Evolutionary conservation across 441 rosid species (phyloP).

Genomic region (Croton setiger): DNA sequence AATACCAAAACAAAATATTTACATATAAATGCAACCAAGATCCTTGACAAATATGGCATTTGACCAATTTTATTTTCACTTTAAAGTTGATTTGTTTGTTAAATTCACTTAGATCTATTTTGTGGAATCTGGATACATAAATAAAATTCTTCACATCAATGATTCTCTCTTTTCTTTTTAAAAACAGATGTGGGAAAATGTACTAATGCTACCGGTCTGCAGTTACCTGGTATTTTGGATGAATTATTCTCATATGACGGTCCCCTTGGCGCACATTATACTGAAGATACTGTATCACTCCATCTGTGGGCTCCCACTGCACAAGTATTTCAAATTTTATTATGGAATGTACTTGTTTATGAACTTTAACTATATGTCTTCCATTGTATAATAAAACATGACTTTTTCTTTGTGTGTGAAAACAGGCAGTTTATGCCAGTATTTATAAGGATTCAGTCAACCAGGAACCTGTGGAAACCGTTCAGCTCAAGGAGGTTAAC

Average conservation of each 20-base stretch:
- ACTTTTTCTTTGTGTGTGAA: constrained; percentile 25
- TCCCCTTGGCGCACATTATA: constrained; percentile 77
- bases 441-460: constrained; percentile 50
- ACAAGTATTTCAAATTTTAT: constrained; percentile 45
- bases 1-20: not conserved
- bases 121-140: not conserved
- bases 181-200: constrained; percentile 58
- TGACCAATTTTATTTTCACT: not conserved
- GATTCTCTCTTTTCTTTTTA: constrained; percentile 17
- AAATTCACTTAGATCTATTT: constrained; percentile 4
- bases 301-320: constrained; percentile 99
- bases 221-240: constrained; percentile 82
- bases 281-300: constrained; percentile 53
- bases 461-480: constrained; percentile 49
- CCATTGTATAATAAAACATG: constrained; percentile 5
- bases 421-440: constrained; percentile 59
- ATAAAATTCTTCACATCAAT: not conserved
- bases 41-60: not conserved
- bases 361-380: constrained; percentile 1
- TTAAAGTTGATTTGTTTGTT: constrained; percentile 3
- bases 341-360: constrained; percentile 11
- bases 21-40: not conserved
- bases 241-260: constrained; percentile 83
- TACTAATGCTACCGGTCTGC: constrained; percentile 69
- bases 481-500: constrained; percentile 52